A percentile compares a stretch with the other conserved stretches of the same genome.
Conservation (phyloP, 2,329 filamentous ascomycete genomes). For the Fusarium veterinarium region DNA sequence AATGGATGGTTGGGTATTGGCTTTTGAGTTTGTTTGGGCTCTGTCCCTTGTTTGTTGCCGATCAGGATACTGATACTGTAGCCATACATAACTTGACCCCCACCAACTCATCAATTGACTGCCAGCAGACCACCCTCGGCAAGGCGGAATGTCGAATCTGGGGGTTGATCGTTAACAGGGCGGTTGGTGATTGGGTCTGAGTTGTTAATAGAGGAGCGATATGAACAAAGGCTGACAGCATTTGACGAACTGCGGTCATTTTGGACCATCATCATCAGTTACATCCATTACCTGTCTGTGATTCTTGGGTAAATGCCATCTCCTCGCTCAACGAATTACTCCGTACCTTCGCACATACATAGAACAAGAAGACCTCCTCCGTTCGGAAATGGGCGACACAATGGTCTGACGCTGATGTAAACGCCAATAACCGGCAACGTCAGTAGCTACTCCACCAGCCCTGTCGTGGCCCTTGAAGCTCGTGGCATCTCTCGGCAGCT, state of each 20-base stretch:
- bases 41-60: slow-evolving; percentile 6
- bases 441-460: slow-evolving; percentile 36
- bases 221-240: slow-evolving; percentile 24
- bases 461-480: slow-evolving; percentile 33
- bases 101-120: slow-evolving; percentile 25
- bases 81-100: neutral
- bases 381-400: slow-evolving; percentile 27
- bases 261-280: neutral
- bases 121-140: slow-evolving; percentile 18
- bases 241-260: slow-evolving; percentile 14
- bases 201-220: slow-evolving; percentile 8
- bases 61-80: neutral
- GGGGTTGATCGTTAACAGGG: slow-evolving; percentile 17
- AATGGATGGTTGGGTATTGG: slow-evolving; percentile 5
- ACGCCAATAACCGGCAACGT: slow-evolving; percentile 35
- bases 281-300: slow-evolving; percentile 8
- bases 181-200: slow-evolving; percentile 21
- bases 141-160: slow-evolving; percentile 19
- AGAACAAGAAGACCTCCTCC: neutral
- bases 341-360: neutral
- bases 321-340: neutral
- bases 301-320: neutral
- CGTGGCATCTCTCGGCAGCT: slow-evolving; percentile 39
- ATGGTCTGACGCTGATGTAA: slow-evolving; percentile 45
- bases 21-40: slow-evolving; percentile 5